These are phyloP conservation scores for Fusarium newnesense DNA, from an alignment of 2,329 filamentous ascomycete genomes.

Conservation along the genomic window DNA sequence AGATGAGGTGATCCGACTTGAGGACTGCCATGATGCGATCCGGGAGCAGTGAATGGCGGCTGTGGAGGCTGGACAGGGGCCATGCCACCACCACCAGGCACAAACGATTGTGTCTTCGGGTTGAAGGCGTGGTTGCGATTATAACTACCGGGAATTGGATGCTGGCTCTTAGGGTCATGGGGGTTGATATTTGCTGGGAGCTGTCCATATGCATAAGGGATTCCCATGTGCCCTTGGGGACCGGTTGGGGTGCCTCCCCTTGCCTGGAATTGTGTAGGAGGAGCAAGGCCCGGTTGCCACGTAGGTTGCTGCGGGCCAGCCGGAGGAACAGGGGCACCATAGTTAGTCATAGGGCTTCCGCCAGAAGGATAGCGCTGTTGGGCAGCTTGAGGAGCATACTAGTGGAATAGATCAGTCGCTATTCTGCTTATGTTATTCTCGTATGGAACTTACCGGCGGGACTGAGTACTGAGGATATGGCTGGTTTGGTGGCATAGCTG, in stretches of 20 bases:
- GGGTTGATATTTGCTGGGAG: conserved; percentile 76
- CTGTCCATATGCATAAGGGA: conserved; percentile 82
- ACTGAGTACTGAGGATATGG: conserved; percentile 60
- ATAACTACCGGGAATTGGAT: conserved; percentile 86
- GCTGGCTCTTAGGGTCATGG: conserved; percentile 78
- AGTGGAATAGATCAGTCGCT: conserved; percentile 20
- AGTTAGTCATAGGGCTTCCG: conserved; percentile 51
- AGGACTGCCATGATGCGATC: conserved; percentile 63
- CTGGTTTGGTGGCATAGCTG: conserved; percentile 54
- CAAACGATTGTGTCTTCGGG: conserved; percentile 91
- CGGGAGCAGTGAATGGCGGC: conserved; percentile 59
- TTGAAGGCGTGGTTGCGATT: conserved; percentile 86
- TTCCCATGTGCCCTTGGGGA: conserved; percentile 46
- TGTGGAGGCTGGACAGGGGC: conserved; percentile 60
- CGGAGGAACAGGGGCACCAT: conserved; percentile 49
- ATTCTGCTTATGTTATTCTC: neutral
- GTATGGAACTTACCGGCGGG: conserved; percentile 55
- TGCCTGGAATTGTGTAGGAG: conserved; percentile 45
- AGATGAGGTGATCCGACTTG: conserved; percentile 64
- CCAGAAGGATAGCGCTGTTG: conserved; percentile 48
- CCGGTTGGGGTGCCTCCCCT: conserved; percentile 46
- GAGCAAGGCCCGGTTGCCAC: conserved; percentile 53
- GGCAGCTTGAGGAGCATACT: conserved; percentile 47
- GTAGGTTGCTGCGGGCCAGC: conserved; percentile 45
- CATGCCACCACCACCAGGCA: conserved; percentile 69